phyloP scores from a whole-genome alignment of 75 land plant species.

The Ceratopteris richardii region DNA sequence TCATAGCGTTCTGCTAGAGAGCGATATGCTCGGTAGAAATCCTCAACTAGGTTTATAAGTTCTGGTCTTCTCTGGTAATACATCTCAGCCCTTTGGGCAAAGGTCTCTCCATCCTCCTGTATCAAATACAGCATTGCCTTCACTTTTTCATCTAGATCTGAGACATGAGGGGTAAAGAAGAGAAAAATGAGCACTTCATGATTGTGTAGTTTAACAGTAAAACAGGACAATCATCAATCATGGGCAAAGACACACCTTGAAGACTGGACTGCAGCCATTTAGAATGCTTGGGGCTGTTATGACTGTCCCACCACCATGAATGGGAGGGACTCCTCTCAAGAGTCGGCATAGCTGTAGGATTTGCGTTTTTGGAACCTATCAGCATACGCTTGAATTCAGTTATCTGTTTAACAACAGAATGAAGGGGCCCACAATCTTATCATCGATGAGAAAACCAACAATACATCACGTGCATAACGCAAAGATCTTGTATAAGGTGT shows the following conservation, averaged over 20 bases:
- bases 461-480: too few relatives aligned
- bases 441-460: too few relatives aligned
- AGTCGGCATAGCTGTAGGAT: background rate
- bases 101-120: constrained; percentile 77
- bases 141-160: constrained; percentile 62
- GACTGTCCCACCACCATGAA: constrained; percentile 74
- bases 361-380: too few relatives aligned
- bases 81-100: constrained; percentile 81
- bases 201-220: background rate
- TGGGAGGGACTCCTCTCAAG: constrained; percentile 37
- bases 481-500: too few relatives aligned
- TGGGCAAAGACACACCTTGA: too few relatives aligned
- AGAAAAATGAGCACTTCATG: background rate
- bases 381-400: too few relatives aligned
- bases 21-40: constrained; percentile 60
- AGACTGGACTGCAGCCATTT: constrained; percentile 64
- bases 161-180: constrained; percentile 5
- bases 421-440: too few relatives aligned
- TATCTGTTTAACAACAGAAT: too few relatives aligned
- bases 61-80: constrained; percentile 69
- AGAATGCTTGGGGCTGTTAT: constrained; percentile 55
- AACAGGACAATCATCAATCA: too few relatives aligned
- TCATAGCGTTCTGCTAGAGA: constrained; percentile 79
- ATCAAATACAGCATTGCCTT: constrained; percentile 64
- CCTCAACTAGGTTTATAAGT: constrained; percentile 51